Evolutionary conservation across 306 rosid species (phyloP).

Genomic region (Begonia fuchsioides): DNA sequence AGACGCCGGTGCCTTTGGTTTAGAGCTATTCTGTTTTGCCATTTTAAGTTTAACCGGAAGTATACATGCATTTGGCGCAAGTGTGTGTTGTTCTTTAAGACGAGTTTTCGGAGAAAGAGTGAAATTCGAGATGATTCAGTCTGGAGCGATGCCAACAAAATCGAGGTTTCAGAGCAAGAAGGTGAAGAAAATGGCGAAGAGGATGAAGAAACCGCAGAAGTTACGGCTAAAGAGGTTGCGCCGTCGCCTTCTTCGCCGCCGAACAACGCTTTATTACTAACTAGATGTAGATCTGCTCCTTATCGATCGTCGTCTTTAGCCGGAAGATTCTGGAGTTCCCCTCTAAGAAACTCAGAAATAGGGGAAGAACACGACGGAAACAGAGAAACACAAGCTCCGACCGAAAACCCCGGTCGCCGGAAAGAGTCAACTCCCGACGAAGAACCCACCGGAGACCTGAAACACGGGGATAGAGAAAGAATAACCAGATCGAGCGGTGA

Average conservation of each 20-base stretch:
- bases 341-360: conserved; percentile 18
- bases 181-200: conserved; percentile 11
- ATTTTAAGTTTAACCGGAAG: conserved; percentile 6
- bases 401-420: conserved; percentile 7
- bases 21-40: conserved; percentile 23
- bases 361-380: conserved; percentile 6
- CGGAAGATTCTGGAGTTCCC: conserved; percentile 47
- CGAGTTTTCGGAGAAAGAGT: conserved; percentile 19
- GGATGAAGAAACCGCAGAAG: conserved; percentile 8
- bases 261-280: conserved; percentile 51
- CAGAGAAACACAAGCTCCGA: not conserved
- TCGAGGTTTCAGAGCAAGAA: conserved; percentile 18
- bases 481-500: conserved; percentile 7
- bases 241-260: conserved; percentile 29
- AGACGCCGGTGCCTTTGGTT: conserved; percentile 29
- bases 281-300: conserved; percentile 77
- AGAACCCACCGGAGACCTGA: conserved; percentile 9
- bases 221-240: conserved; percentile 6
- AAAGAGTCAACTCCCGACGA: conserved; percentile 18
- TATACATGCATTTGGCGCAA: conserved; percentile 34
- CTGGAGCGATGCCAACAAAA: conserved; percentile 9
- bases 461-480: conserved; percentile 15
- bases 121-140: conserved; percentile 15
- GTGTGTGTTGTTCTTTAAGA: conserved; percentile 23
- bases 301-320: conserved; percentile 59